Evolutionary conservation across 2,329 filamentous ascomycete genomes (phyloP).

Genomic region (Hymenoscyphus infarciens): DNA sequence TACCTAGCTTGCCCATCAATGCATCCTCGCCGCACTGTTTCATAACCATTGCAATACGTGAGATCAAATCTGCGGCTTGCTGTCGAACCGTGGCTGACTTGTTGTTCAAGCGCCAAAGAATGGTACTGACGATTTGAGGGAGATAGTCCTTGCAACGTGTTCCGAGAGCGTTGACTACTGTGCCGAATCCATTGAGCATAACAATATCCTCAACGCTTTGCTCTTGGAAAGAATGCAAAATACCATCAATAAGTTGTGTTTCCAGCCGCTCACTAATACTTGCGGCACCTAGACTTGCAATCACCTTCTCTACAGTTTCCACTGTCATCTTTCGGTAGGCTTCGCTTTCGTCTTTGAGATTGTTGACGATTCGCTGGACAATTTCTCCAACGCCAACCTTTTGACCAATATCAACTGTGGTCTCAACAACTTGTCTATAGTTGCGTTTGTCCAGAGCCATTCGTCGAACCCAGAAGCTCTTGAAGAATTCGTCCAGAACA

Average conservation of each 20-base stretch:
- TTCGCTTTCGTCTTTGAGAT: conserved; percentile 97
- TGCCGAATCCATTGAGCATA: conserved; percentile 96
- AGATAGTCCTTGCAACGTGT: conserved; percentile 94
- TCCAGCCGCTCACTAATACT: conserved; percentile 92
- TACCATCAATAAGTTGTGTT: conserved; percentile 90
- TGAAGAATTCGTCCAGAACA: conserved; percentile 94
- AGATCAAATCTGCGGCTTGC: conserved; percentile 94
- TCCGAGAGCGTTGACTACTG: conserved; percentile 91
- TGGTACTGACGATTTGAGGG: conserved; percentile 93
- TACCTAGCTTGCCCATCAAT: conserved; percentile 89
- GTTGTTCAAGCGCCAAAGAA: conserved; percentile 95
- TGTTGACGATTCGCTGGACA: conserved; percentile 85
- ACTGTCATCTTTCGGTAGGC: conserved; percentile 99
- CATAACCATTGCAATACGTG: conserved; percentile 97
- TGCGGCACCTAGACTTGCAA: conserved; percentile 87
- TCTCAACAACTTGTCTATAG: conserved; percentile 96
- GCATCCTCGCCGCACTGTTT: conserved; percentile 96
- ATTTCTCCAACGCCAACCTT: conserved; percentile 98
- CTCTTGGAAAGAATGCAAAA: conserved; percentile 95
- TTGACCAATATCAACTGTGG: conserved; percentile 92
- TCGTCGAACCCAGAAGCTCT: conserved; percentile 94
- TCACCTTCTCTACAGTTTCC: conserved; percentile 94
- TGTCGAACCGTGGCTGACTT: conserved; percentile 95
- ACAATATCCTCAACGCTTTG: conserved; percentile 95
- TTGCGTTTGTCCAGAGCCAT: conserved; percentile 98